Base-by-base conservation (phyloP, 176 grass and related monocot species). In the Ensete ventricosum region DNA sequence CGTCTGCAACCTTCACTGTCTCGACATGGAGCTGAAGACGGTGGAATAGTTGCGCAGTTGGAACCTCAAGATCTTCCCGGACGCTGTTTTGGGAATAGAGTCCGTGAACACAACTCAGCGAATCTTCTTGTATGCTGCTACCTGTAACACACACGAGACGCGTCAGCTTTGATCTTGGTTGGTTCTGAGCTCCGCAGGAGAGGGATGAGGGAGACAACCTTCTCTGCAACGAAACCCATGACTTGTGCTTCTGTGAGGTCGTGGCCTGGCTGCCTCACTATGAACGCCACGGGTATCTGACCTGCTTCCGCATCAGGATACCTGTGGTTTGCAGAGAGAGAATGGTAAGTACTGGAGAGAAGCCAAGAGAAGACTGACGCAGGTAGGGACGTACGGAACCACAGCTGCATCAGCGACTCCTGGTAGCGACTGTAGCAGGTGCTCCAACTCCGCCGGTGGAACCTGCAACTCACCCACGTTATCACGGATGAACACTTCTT, bases 231-330 rank as follows among this genome's bases (percentile, higher is more conserved):
- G 51, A 87, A 83, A 87, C 91, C 77, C 80, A 91, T 91, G 71
- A 93, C 80, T 74, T 89, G 79, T 71, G 83, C 64, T 17, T 73
- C 78, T 1, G 55, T 89, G 67, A 97, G 29, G 54, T 70, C 70
- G 62, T 62, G 64, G 7, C 84, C 82, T 8, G 83, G 75, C 67
- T 89, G 80, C 84, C 84, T 90, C 68, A 93, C 90, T 69, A 93
- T 79, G 59, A 91, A 88, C 26, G 94, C 94, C 85, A 97, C 85
- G 54, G 94, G 90, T 78, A 93, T 20, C 76, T 97, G 77, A 59
- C 90, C 94, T 60, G 14, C 90, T 76, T 93, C 88, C 84, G 93
- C 94, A 78, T 97, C 85, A 71, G 94, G 94, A 82, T 89, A 90
- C 49, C 94, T 93, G 82, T 24, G 54, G 77, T 75, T 66, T 73